Evolutionary conservation across 2,329 filamentous ascomycete species (phyloP).

Genomic region (Ophiocordyceps australis): DNA sequence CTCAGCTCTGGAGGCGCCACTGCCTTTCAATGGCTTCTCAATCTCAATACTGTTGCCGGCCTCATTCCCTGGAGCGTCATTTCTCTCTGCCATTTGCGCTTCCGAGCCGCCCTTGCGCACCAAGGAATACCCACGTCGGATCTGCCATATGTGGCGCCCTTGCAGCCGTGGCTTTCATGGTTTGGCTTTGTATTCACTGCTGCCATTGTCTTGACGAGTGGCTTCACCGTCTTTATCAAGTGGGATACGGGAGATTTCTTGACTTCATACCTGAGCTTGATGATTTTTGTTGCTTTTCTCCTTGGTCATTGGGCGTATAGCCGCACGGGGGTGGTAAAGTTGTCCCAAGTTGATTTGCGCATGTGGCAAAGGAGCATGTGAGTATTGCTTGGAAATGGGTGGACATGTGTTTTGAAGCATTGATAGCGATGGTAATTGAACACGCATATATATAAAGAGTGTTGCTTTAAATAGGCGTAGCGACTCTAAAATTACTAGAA

Average conservation of each 20-base stretch:
- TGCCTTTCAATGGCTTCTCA: background rate
- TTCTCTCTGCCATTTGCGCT: background rate
- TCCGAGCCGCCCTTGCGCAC: background rate
- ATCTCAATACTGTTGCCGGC: background rate
- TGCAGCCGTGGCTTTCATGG: background rate
- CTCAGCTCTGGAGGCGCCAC: background rate
- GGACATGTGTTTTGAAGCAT: no score
- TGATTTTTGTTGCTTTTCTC: background rate
- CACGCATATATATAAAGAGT: no score
- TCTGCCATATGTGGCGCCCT: background rate
- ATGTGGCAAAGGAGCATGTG: no score
- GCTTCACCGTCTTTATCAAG: background rate
- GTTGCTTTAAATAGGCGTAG: no score
- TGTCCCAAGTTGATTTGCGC: background rate
- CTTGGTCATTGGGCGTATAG: background rate
- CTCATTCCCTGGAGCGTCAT: background rate
- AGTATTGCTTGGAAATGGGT: no score
- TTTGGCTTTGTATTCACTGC: background rate
- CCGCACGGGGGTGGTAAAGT: background rate
- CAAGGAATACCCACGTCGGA: background rate
- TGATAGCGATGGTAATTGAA: no score
- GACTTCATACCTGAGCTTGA: background rate
- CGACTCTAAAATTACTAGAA: no score
- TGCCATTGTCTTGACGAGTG: background rate
- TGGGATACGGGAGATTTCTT: background rate